Conservation (phyloP, 2,329 filamentous ascomycete species). For the Chaetomiaceae sp. region DNA sequence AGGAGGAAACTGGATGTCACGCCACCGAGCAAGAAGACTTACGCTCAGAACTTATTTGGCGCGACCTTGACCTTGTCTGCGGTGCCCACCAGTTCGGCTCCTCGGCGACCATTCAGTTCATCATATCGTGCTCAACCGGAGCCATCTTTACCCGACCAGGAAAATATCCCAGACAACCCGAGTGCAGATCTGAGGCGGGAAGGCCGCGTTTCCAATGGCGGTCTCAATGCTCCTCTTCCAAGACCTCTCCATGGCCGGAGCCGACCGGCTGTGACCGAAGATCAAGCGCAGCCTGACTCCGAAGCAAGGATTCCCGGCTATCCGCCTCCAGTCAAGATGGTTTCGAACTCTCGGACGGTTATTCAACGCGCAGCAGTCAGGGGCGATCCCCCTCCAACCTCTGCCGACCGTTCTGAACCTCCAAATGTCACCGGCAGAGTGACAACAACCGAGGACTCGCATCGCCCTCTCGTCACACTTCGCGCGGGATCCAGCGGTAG, state of each 20-base stretch:
- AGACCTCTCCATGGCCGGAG: not conserved
- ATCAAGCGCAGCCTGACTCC: not conserved
- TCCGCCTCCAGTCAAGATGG: not conserved
- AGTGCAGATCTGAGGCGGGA: not conserved
- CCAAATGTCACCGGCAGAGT: too few species aligned
- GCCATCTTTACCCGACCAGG: conserved; percentile 4
- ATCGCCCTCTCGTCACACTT: too few species aligned
- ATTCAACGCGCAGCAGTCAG: too few species aligned
- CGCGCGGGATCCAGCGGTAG: not conserved
- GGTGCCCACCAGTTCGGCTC: conserved; percentile 33
- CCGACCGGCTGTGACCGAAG: not conserved
- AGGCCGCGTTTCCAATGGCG: not conserved
- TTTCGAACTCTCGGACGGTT: not conserved
- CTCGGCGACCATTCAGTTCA: conserved; percentile 21
- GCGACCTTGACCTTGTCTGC: conserved; percentile 42
- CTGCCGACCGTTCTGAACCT: not conserved
- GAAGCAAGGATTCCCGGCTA: not conserved
- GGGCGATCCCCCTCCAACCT: not conserved
- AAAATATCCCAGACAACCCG: not conserved
- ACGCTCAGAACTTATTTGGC: conserved; percentile 49
- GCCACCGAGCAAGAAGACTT: conserved; percentile 44
- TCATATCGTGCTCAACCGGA: conserved; percentile 5
- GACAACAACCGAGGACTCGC: not conserved
- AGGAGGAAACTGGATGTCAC: conserved; percentile 37
- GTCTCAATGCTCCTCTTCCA: not conserved